Evolutionary conservation across 2,329 filamentous ascomycete species (phyloP).

Genomic region (Fusarium setosum): DNA sequence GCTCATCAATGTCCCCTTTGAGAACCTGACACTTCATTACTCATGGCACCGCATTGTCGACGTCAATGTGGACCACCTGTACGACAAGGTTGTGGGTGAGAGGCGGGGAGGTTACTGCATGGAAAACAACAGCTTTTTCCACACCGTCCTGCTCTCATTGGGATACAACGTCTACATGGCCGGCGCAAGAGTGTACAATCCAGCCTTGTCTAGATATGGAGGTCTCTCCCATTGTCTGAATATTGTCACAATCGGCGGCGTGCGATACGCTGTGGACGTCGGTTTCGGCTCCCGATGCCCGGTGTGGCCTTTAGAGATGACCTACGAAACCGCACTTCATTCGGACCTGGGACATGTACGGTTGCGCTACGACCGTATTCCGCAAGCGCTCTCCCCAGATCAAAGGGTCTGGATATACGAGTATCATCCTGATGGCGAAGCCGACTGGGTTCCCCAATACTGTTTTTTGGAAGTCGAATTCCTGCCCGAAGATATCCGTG

Average conservation of each 20-base stretch:
- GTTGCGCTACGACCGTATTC: background rate
- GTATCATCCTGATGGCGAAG: background rate
- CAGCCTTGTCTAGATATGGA: background rate
- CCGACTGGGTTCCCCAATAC: constrained; percentile 22
- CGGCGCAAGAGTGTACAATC: constrained; percentile 11
- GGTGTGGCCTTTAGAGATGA: background rate
- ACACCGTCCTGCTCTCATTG: constrained; percentile 11
- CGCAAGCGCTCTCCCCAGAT: constrained; percentile 1
- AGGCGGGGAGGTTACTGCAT: constrained; percentile 27
- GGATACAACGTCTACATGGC: constrained; percentile 13
- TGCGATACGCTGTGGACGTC: constrained; percentile 19
- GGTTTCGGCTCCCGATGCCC: constrained; percentile 18
- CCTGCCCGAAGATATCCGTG: constrained; percentile 22
- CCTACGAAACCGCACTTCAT: background rate
- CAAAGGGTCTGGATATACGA: constrained; percentile 27
- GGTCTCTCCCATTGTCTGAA: constrained; percentile 16
- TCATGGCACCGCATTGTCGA: constrained; percentile 16
- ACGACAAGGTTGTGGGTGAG: constrained; percentile 15
- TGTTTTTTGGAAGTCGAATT: constrained; percentile 22
- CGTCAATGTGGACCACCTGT: constrained; percentile 15
- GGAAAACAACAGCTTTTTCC: constrained; percentile 27
- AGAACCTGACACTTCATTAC: constrained; percentile 27
- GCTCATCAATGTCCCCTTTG: constrained; percentile 11
- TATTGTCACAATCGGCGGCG: constrained; percentile 1
- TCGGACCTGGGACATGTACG: constrained; percentile 15